Conservation (phyloP, 495 filamentous ascomycete species). For the Neurospora sp. region DNA sequence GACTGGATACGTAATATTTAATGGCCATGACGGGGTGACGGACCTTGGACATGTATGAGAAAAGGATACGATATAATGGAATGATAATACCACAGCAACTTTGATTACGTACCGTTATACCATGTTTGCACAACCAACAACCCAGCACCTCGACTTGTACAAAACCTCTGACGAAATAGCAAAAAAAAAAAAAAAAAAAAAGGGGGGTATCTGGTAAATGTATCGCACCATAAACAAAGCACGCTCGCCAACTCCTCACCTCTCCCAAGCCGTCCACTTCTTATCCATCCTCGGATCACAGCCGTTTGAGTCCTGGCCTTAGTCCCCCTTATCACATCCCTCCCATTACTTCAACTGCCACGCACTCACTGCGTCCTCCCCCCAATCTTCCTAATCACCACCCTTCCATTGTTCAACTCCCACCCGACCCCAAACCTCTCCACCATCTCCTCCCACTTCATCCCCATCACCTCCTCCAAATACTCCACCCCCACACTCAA, state of each 20-base stretch:
- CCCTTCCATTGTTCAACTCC: conserved; percentile 52
- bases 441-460: conserved; percentile 57
- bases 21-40: not conserved
- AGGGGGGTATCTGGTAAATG: not conserved
- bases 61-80: not conserved
- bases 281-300: not conserved
- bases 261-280: not conserved
- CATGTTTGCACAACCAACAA: not conserved
- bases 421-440: conserved; percentile 64
- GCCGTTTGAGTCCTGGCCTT: not conserved
- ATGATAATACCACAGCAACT: not conserved
- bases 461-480: conserved; percentile 50
- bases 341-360: not conserved
- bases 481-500: conserved; percentile 57
- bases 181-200: not conserved
- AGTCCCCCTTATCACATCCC: not conserved
- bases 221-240: not conserved
- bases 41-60: not conserved
- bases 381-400: conserved; percentile 55
- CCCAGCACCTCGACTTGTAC: not conserved
- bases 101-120: not conserved
- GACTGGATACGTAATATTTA: not conserved
- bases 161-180: not conserved
- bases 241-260: not conserved
- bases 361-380: conserved; percentile 17